Percentiles rank a stretch among this genome's conserved stretches.
Conservation (phyloP, 176 grass and related monocot species). For the Carex scoparia region DNA sequence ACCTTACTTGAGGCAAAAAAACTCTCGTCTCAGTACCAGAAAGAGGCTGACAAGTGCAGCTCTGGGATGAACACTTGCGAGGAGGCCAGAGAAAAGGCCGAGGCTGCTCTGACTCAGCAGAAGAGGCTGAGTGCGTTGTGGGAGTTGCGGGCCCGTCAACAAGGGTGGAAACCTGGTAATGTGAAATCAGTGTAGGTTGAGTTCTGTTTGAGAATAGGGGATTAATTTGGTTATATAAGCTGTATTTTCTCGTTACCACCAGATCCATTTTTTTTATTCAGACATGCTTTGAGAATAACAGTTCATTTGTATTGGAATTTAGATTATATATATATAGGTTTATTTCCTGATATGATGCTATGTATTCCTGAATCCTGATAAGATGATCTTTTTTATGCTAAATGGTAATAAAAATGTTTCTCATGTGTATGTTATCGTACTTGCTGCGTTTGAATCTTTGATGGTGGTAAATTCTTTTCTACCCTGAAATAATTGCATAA, state of each 20-base stretch:
- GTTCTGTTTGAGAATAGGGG: not conserved
- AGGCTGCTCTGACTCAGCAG: conserved; percentile 41
- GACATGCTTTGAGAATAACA: not conserved
- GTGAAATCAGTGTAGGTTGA: conserved; percentile 20
- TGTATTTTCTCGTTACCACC: not conserved
- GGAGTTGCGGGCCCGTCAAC: conserved; percentile 64
- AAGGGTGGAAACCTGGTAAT: conserved; percentile 59
- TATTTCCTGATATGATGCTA: not conserved
- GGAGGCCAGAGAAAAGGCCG: conserved; percentile 79
- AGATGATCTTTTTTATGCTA: not conserved
- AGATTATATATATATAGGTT: conserved; percentile 1
- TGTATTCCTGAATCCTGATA: not conserved
- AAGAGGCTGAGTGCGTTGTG: conserved; percentile 71
- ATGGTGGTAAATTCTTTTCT: not conserved
- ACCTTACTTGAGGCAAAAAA: conserved; percentile 90
- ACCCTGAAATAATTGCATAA: not conserved
- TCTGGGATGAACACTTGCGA: conserved; percentile 98
- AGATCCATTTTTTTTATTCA: not conserved
- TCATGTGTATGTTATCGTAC: not conserved
- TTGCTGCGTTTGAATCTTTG: not conserved
- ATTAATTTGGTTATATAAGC: not conserved
- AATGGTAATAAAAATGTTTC: not conserved
- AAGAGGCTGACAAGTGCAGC: conserved; percentile 95
- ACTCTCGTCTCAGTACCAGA: conserved; percentile 88
- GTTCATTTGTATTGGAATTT: not conserved